These are phyloP conservation scores for Blastobotrys aristatus DNA, from an alignment of 1,139 yeast species.

Conservation along the genomic window DNA sequence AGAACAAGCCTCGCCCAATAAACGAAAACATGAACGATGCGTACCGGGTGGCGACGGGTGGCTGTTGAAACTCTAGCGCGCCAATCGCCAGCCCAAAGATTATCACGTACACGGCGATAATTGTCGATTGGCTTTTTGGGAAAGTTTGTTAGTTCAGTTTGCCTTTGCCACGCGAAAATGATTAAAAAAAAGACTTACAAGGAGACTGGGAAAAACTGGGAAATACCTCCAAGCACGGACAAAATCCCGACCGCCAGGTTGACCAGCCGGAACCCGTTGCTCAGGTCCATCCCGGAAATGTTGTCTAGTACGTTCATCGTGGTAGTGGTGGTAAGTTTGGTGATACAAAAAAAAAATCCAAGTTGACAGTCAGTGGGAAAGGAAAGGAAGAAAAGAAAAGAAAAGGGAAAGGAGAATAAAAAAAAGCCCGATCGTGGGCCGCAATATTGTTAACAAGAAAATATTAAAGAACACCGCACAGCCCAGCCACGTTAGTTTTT, in stretches of 20 bases:
- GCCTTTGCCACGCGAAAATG: no score
- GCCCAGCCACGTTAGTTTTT: not conserved
- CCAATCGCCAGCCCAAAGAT: constrained; percentile 54
- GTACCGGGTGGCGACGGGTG: constrained; percentile 58
- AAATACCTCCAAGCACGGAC: constrained; percentile 50
- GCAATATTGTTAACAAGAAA: no score
- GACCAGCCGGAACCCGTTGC: constrained; percentile 55
- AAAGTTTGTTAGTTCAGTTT: constrained; percentile 3
- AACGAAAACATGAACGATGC: constrained; percentile 81
- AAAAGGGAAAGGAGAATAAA: not conserved
- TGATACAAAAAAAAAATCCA: no score
- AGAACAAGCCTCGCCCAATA: constrained; percentile 75
- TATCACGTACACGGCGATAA: constrained; percentile 50
- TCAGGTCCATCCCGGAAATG: constrained; percentile 25
- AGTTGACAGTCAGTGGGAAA: not conserved
- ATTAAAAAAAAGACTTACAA: no score
- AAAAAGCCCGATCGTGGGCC: no score
- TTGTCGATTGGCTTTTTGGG: constrained; percentile 25
- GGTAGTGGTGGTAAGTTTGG: not conserved
- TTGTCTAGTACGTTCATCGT: constrained; percentile 6
- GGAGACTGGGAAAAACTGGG: constrained; percentile 52
- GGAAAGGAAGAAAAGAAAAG: not conserved
- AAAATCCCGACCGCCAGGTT: constrained; percentile 62
- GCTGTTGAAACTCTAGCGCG: constrained; percentile 45
- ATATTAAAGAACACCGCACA: no score